Base-by-base conservation (phyloP, 1,139 yeast genomes). In the Suhomyces bribrorum region DNA sequence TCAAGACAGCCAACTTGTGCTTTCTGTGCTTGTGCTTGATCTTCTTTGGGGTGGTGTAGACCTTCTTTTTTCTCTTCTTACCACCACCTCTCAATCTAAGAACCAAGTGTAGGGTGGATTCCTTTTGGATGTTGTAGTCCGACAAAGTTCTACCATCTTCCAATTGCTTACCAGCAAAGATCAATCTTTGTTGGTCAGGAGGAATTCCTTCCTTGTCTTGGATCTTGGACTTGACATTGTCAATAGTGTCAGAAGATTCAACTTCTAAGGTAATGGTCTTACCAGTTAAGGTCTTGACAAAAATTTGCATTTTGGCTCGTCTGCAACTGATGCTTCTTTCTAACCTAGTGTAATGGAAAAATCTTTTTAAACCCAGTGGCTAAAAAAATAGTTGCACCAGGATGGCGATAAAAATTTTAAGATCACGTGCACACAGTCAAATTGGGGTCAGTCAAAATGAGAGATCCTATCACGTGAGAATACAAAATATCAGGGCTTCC, bases 1-100 rank as follows among this genome's bases (percentile, higher is more conserved):
- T 89, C 75, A 92, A 87, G 74, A 92, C 97, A 76, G 97, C 97
- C 70, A 92, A 83, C 86, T 92, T 92, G 79, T 86, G 86, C 83
- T 90, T 90, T 88, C 88, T 92, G 86, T 88, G 96, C 86, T 88
- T 89, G 95, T 92, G 97, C 81, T 80, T 88, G 80, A 92, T 87
- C 86, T 90, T 92, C 92, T 92, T 92, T 83, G 99, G 99, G 72
- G 98, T 92, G 81, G 97, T 90, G 92, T 92, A 94, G 72, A 89
- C 97, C 96, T 71, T 72, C 77, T 94, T 94, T 90, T 89, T 89
- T 89, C 87, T 88, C 87, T 95, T 90, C 89, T 92, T 92, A 86
- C 92, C 92, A 86, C 97, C 97, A 86, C 97, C 97, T 83, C 97
- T 87, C 75, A 92, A 87, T 83, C 97, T 89, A 57, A 92, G 80